Evolutionary conservation across 257 asterid species (phyloP).

Genomic region (Rehmannia glutinosa): DNA sequence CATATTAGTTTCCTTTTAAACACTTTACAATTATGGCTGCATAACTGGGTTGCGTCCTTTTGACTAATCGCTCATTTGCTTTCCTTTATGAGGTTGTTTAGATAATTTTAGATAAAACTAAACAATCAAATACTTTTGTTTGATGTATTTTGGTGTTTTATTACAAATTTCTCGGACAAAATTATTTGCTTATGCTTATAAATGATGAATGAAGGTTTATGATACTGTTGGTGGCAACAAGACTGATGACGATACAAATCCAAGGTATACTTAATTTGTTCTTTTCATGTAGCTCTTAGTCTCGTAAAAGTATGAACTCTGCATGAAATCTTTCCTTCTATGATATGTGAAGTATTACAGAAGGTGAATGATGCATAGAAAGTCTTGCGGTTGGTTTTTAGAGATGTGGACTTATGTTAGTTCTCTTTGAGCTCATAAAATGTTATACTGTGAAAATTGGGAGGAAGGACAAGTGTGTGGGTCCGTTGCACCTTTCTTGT

Average conservation of each 20-base stretch:
- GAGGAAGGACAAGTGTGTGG: neutral
- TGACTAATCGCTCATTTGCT: neutral
- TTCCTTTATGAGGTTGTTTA: neutral
- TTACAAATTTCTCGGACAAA: constrained; percentile 1
- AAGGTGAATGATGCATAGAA: constrained; percentile 1
- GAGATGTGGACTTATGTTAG: neutral
- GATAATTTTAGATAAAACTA: neutral
- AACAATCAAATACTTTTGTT: neutral
- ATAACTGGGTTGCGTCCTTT: neutral
- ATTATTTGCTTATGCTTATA: constrained; percentile 24
- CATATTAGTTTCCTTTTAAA: constrained; percentile 13
- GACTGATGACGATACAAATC: constrained; percentile 67
- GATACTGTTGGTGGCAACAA: constrained; percentile 87
- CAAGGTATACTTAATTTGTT: constrained; percentile 46
- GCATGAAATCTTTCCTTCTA: neutral
- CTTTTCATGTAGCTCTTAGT: constrained; percentile 15
- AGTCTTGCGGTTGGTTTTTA: neutral
- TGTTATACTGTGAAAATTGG: constrained; percentile 1
- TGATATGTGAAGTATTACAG: constrained; percentile 2
- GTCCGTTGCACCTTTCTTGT: constrained; percentile 1
- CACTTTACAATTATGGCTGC: constrained; percentile 1
- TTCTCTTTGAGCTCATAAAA: neutral
- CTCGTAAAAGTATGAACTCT: constrained; percentile 9
- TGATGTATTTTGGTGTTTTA: constrained; percentile 7
- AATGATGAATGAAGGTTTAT: constrained; percentile 59